Evolutionary conservation across 2,329 filamentous ascomycete species (phyloP).

Genomic region (Cordyceps fumosorosea): DNA sequence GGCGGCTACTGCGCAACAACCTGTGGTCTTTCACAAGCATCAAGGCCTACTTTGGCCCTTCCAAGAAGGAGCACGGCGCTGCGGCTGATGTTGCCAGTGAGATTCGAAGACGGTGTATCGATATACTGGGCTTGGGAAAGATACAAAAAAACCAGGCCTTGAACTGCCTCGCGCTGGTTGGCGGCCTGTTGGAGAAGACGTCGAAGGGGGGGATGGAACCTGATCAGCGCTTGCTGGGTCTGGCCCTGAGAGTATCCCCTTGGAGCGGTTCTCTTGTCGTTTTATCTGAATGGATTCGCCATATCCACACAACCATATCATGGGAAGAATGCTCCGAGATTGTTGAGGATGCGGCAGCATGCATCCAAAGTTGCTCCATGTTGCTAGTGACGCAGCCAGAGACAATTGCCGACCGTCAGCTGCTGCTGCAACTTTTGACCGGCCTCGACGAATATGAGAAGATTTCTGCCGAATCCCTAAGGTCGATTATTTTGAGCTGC

Average conservation of each 20-base stretch:
- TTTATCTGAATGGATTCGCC: conserved; percentile 10
- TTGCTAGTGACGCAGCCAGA: not conserved
- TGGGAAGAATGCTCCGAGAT: not conserved
- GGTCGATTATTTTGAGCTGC: conserved; percentile 17
- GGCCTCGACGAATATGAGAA: conserved; percentile 20
- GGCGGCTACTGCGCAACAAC: conserved; percentile 25
- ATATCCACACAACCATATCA: not conserved
- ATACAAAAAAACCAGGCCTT: not conserved
- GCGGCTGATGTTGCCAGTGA: not conserved
- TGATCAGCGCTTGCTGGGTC: conserved; percentile 1
- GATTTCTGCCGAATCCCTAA: conserved; percentile 20
- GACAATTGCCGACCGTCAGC: conserved; percentile 16
- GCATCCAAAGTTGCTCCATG: not conserved
- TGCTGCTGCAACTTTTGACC: conserved; percentile 24
- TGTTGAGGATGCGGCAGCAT: conserved; percentile 1
- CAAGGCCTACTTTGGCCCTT: not conserved
- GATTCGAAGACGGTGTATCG: not conserved
- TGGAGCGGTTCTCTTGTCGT: not conserved
- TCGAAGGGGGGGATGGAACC: not conserved
- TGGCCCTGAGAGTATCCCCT: not conserved
- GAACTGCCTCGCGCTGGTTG: conserved; percentile 3
- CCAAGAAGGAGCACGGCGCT: not conserved
- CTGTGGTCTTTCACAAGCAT: conserved; percentile 14
- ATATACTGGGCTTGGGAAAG: not conserved
- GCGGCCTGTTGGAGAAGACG: not conserved